Evolutionary conservation across 2,329 filamentous ascomycete genomes (phyloP).

Genomic region (Aspergillus persii): DNA sequence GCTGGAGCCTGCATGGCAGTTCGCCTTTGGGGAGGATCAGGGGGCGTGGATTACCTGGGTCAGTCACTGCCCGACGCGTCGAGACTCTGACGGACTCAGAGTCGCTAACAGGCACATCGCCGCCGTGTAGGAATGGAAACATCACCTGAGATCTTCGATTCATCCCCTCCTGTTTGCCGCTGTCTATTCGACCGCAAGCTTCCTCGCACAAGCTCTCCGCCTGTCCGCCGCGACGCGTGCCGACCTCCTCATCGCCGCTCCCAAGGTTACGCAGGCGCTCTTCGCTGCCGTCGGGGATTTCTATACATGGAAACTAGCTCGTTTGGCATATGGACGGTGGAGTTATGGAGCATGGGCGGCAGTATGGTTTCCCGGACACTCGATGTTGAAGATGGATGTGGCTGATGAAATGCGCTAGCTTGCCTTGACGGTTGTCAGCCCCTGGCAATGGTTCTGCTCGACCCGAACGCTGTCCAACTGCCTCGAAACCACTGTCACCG

Average conservation of each 20-base stretch:
- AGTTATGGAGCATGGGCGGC: conserved; percentile 66
- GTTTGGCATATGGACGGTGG: conserved; percentile 65
- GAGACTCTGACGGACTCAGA: neutral
- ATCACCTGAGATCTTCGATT: conserved; percentile 82
- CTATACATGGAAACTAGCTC: conserved; percentile 81
- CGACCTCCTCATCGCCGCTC: conserved; percentile 67
- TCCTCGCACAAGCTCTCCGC: conserved; percentile 54
- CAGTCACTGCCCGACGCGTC: conserved; percentile 29
- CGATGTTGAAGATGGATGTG: neutral
- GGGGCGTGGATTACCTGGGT: conserved; percentile 97
- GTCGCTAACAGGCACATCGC: conserved; percentile 4
- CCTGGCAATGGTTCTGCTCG: conserved; percentile 97
- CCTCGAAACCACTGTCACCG: conserved; percentile 83
- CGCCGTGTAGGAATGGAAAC: conserved; percentile 76
- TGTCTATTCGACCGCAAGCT: conserved; percentile 65
- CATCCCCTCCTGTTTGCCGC: conserved; percentile 84
- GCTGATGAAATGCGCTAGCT: conserved; percentile 52
- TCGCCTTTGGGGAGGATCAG: conserved; percentile 73
- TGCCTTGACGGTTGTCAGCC: conserved; percentile 68
- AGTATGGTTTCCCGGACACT: conserved; percentile 47
- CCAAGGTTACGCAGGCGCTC: conserved; percentile 72
- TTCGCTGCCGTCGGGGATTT: conserved; percentile 78
- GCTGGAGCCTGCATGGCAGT: conserved; percentile 87
- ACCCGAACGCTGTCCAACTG: conserved; percentile 93
- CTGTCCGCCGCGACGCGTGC: conserved; percentile 58